Base-by-base conservation (phyloP, 805 yeast species). In the Candida ascalaphidarum region DNA sequence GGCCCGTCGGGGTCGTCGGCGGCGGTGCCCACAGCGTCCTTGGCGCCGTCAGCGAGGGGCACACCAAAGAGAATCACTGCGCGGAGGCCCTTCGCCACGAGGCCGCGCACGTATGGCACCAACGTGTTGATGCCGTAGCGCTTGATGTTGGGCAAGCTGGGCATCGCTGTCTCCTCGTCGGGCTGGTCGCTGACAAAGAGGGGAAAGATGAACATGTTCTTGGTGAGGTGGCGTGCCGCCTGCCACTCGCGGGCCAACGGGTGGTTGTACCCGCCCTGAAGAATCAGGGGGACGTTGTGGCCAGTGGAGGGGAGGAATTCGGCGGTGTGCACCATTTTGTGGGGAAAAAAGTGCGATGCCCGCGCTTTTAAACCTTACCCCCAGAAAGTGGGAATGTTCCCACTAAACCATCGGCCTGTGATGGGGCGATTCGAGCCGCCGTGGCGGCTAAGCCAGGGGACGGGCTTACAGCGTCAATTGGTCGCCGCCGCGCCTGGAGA, bases 1-100 rank as follows among this genome's bases (percentile, higher is more conserved):
- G 98, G 97, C 0, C 97, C 96, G 19, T 83, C 71, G 21, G 96
- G 95, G 53, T 86, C 95, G 53, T 92, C 97, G 2, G 98, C 98
- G 25, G 85, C 72, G 2, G 95, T 73, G 7, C 96, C 98, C 19
- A 62, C 65, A 5, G 71, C 65, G 52, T 92, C 98, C 46, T 92
- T 92, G 27, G 59, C 71, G 6, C 81, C 85, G 2, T 68, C 77
- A 31, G 74, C 74, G 41, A 83, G 51, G 11, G 94, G 89, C 6
- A 92, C 96, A 23, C 98, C 98, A 55, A 92, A 92, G 33, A 92
- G 60, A 32, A 92, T 80, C 8, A 92, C 97, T 1, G 96, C 68
- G 37, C 71, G 66, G 26, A 92, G 65, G 2, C 98, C 98, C 48
- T 88, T 88, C 4, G 60, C 66, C 8, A 89, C 81, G 26, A 92